Evolutionary conservation across 768 basidiomycete species (phyloP).

Genomic region (Boletus insuetus): DNA sequence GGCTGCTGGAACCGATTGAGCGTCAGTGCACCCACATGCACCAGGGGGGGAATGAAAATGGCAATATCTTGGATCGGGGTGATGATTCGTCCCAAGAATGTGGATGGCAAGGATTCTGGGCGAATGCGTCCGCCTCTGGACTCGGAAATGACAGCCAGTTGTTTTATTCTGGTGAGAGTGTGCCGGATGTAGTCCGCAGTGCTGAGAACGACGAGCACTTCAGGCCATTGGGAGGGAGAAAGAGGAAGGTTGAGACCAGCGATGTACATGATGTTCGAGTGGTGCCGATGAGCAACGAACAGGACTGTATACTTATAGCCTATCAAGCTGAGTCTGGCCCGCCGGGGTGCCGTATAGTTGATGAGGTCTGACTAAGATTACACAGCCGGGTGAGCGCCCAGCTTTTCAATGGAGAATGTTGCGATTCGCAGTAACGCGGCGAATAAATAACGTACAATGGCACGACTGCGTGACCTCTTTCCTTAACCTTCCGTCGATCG

Average conservation of each 20-base stretch:
- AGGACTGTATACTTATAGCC: no score
- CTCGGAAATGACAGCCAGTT: neutral
- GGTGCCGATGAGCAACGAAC: neutral
- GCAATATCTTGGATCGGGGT: slow-evolving; percentile 25
- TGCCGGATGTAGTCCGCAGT: slow-evolving; percentile 8
- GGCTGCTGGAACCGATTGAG: slow-evolving; percentile 29
- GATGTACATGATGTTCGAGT: slow-evolving; percentile 18
- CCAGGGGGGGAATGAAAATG: slow-evolving; percentile 15
- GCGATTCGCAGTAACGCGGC: no score
- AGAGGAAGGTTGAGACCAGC: slow-evolving; percentile 12
- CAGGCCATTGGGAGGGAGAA: slow-evolving; percentile 5
- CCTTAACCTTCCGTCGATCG: no score
- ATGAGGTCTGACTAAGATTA: no score
- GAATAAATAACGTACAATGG: no score
- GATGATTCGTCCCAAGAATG: slow-evolving; percentile 21
- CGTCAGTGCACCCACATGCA: slow-evolving; percentile 23
- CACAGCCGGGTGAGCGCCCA: no score
- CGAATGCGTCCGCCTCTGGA: slow-evolving; percentile 16
- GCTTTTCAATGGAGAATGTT: no score
- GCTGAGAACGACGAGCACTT: slow-evolving; percentile 14
- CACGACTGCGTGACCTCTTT: no score
- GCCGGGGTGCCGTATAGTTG: slow-evolving; percentile 5
- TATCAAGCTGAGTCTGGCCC: neutral
- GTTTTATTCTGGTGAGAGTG: neutral
- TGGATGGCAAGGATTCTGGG: slow-evolving; percentile 11